Conservation (phyloP, 768 basidiomycete species). For the Boletus rufocinnamomeus region DNA sequence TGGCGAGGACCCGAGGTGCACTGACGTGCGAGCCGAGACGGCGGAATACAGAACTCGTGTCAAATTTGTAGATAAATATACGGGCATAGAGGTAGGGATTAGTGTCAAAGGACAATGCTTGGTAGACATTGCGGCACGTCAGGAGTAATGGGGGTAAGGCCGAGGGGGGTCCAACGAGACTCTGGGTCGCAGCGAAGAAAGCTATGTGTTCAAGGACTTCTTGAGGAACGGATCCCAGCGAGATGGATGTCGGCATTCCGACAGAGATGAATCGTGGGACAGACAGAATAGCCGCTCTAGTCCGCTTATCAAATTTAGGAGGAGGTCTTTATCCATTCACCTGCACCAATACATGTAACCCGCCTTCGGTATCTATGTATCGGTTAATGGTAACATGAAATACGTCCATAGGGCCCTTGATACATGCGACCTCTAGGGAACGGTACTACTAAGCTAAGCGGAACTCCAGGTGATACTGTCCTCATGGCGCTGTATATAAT, state of each 20-base stretch:
- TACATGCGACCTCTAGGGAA: constrained; percentile 1
- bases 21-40: constrained; percentile 48
- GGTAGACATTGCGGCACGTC: constrained; percentile 50
- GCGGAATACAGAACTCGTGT: constrained; percentile 49
- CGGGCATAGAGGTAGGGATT: constrained; percentile 75
- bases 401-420: constrained; percentile 5
- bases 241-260: constrained; percentile 19
- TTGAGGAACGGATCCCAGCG: constrained; percentile 59
- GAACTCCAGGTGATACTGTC: not conserved
- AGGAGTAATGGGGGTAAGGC: constrained; percentile 56
- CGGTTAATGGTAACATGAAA: not conserved
- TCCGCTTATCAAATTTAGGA: constrained; percentile 12
- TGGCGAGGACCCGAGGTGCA: constrained; percentile 49
- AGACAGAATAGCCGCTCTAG: not conserved
- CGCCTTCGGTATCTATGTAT: not conserved
- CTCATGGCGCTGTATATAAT: constrained; percentile 2
- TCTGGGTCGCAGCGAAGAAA: constrained; percentile 55
- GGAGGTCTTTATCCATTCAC: not conserved
- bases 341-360: not conserved
- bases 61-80: constrained; percentile 71
- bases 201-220: constrained; percentile 84
- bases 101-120: constrained; percentile 47
- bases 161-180: constrained; percentile 60
- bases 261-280: not conserved
- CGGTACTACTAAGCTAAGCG: not conserved